These are phyloP conservation scores for Erysimum cheiri DNA, from an alignment of 441 rosid species.

Conservation along the genomic window DNA sequence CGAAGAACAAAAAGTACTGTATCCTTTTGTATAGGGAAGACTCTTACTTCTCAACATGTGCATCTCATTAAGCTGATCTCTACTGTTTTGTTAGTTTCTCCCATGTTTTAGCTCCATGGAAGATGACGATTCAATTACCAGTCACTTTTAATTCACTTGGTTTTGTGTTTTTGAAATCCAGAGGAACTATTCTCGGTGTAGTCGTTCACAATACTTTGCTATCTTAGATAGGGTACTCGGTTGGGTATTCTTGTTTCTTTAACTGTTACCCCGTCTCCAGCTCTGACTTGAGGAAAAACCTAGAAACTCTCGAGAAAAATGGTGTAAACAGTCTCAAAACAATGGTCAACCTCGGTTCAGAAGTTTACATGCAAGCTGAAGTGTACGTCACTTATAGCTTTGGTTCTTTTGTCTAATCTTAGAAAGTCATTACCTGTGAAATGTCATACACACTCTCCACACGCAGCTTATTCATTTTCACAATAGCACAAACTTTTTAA, in stretches of 20 bases:
- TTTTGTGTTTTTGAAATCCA: not conserved
- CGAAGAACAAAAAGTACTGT: slow-evolving; percentile 80
- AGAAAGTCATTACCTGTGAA: slow-evolving; percentile 5
- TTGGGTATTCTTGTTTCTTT: slow-evolving; percentile 39
- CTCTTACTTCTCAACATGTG: slow-evolving; percentile 7
- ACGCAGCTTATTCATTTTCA: slow-evolving; percentile 17
- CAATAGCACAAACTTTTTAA: not conserved
- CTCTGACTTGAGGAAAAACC: slow-evolving; percentile 76
- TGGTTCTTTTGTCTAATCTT: slow-evolving; percentile 16
- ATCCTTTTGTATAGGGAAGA: slow-evolving; percentile 55
- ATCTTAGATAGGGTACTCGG: not conserved
- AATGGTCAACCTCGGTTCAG: slow-evolving; percentile 89
- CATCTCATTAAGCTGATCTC: not conserved
- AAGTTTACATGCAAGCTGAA: slow-evolving; percentile 90
- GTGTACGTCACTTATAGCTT: slow-evolving; percentile 59
- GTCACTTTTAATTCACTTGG: not conserved
- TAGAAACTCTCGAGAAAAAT: slow-evolving; percentile 78
- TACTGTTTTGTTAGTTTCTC: not conserved
- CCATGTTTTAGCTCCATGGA: slow-evolving; percentile 10
- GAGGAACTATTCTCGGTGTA: slow-evolving; percentile 21
- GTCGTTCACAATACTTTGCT: not conserved
- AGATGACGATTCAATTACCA: not conserved
- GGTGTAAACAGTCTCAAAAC: slow-evolving; percentile 82
- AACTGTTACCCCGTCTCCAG: slow-evolving; percentile 48
- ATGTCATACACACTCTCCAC: not conserved